Conservation (phyloP, 306 rosid genomes). For the Cucumis sativus region Cucumber_9930_V3 NC_026655.2:31407501-31408000, state of each 20-base stretch:
- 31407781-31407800: conserved; percentile 72
- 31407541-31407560: not conserved
- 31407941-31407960: not conserved
- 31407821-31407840: not conserved
- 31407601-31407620: not conserved
- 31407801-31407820: not conserved
- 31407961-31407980: not conserved
- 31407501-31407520: no score
- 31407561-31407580: not conserved
- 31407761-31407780: conserved; percentile 85
- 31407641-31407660: not conserved
- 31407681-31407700: not conserved
- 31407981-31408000: not conserved
- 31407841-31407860: not conserved
- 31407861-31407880: not conserved
- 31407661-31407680: not conserved
- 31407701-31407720: conserved; percentile 32
- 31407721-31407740: conserved; percentile 68
- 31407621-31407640: not conserved
- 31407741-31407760: conserved; percentile 63
- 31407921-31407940: not conserved
- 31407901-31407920: not conserved
- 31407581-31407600: not conserved
- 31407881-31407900: not conserved
- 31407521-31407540: no score